Percentiles rank a stretch among this genome's conserved stretches.
Evolutionary conservation across 2,329 filamentous ascomycete species (phyloP).

Genomic region (Immersiporthe knoxdaviesiana): DNA sequence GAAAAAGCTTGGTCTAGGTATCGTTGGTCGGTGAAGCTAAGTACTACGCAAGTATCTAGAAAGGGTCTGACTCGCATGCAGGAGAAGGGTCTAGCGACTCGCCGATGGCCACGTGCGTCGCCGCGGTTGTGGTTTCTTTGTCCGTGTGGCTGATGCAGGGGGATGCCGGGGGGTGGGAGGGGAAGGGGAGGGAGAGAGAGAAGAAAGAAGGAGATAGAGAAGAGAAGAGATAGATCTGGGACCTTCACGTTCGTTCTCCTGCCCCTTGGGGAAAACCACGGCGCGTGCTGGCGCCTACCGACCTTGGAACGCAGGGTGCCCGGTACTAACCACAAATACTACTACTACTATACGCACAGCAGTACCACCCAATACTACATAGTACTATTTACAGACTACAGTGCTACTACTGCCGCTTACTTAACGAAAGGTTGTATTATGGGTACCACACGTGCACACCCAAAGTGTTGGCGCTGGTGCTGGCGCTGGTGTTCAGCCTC

Average conservation of each 20-base stretch:
- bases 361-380: no score
- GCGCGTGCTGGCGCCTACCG: neutral
- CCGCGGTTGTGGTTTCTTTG: neutral
- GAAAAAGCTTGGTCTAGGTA: neutral
- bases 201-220: no score
- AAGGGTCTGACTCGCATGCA: constrained; percentile 2
- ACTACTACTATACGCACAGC: no score
- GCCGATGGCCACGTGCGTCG: neutral
- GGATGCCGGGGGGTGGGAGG: no score
- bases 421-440: neutral
- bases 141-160: neutral
- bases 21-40: neutral
- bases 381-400: no score
- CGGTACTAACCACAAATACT: neutral
- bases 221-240: neutral
- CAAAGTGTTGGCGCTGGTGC: neutral
- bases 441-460: neutral
- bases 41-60: no score
- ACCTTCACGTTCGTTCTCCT: neutral
- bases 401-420: neutral
- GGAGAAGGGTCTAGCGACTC: neutral
- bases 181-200: neutral
- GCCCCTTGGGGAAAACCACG: neutral
- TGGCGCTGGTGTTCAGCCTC: neutral
- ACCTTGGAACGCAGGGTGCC: neutral